phyloP scores from a whole-genome alignment of 176 grass and related monocot species.

The Musa schizocarpa region DNA sequence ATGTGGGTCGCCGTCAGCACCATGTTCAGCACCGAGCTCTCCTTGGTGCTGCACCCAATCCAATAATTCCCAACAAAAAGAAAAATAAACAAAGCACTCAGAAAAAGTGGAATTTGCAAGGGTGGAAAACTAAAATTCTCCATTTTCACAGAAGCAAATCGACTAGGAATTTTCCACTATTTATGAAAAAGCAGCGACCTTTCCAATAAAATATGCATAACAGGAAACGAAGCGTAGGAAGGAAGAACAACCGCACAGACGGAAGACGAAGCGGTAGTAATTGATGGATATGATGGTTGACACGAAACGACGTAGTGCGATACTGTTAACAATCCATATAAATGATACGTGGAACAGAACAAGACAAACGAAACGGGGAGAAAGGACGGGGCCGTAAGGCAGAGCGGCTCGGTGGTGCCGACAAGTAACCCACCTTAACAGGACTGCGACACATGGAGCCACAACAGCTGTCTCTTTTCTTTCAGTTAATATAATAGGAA shows the following conservation, averaged over 20 bases:
- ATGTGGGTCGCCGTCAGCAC: constrained; percentile 63
- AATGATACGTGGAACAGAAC: not conserved
- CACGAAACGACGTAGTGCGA: not conserved
- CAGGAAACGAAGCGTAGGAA: too few relatives aligned
- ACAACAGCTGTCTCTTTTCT: not conserved
- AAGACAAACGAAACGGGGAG: not conserved
- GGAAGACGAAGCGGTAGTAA: not conserved
- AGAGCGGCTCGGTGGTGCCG: not conserved
- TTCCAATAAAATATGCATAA: too few relatives aligned
- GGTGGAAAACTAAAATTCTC: too few relatives aligned
- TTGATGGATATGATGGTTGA: not conserved
- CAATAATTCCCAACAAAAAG: not conserved
- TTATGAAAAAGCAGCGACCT: too few relatives aligned
- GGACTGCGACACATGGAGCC: not conserved
- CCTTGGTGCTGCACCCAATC: constrained; percentile 60
- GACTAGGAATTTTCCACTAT: too few relatives aligned
- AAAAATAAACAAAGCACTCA: not conserved
- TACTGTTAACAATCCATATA: not conserved
- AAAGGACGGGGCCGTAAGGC: not conserved
- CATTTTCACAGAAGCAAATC: too few relatives aligned
- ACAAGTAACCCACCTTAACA: constrained; percentile 3
- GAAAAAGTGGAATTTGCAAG: too few relatives aligned
- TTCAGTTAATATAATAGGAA: not conserved
- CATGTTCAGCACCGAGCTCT: constrained; percentile 90
- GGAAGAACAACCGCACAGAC: not conserved